Evolutionary conservation across 1,284 basidiomycete species (phyloP), one percentile per base, ranked within the genome.

Genomic region (Gymnopus androsaceus): DNA sequence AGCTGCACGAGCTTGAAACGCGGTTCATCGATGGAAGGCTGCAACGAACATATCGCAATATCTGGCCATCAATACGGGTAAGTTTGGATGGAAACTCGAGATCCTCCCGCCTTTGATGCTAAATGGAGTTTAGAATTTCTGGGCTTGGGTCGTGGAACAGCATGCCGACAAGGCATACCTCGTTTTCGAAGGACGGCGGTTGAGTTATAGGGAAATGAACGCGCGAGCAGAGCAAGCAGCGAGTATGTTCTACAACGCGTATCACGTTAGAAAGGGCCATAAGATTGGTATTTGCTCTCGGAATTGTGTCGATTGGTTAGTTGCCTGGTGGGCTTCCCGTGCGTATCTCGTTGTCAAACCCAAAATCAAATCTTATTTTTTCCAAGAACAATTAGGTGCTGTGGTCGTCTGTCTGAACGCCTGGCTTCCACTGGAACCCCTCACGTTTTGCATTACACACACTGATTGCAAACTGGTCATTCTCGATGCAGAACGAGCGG

Each of bases 201-300:
- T 73, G 51, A 80, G 81, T 14, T 88, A 77, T 64, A 65, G 63
- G 3, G 69, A 84, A 28, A 69, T 77, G 4, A 72, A 76, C 47
- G 65, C 71, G 7, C 74, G 72, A 9, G 77, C 79, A 4, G 55
- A 75, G 11, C 72, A 67, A 52, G 70, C 77, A 34, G 84, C 84
- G 0, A 71, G 75, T 9, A 65, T 83, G 25, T 78, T 80, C 54
- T 67, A 71, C 23, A 66, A 75, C 40, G 72, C 77, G 7, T 84
- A 83, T 64, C 70, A 73, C 30, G 70, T 87, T 17, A 70, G 71
- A 42, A 87, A 87, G 67, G 85, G 85, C 63, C n/a, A 78, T 59
- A 65, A 83, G 58, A 79, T 88, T 31, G 83, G 75, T 1, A 80
- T 88, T 33, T 78, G 80, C 50, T 78, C 79, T 53, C 76, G 85